A percentile compares a stretch with the other conserved stretches of the same genome.
Conservation (phyloP, 2,329 filamentous ascomycete genomes). For the Mariannaea elegans region DNA sequence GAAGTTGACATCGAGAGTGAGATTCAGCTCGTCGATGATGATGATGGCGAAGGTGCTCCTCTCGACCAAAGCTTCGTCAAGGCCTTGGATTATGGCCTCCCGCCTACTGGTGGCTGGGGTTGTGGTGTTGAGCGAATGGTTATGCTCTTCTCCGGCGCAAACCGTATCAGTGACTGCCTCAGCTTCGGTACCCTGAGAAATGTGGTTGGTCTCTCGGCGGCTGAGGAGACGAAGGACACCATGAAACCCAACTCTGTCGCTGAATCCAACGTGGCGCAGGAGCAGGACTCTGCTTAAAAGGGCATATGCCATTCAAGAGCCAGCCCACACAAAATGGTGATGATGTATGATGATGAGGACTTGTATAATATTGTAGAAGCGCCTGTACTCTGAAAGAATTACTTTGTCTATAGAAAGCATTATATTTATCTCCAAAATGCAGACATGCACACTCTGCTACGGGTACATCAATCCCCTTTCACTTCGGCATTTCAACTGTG, state of each 20-base stretch:
- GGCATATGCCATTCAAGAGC: not conserved
- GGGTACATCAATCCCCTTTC: not conserved
- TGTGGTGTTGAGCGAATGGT: conserved; percentile 90
- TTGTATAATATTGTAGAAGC: conserved; percentile 38
- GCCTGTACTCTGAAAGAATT: conserved; percentile 24
- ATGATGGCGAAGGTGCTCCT: conserved; percentile 55
- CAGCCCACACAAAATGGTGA: not conserved
- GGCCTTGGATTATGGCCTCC: conserved; percentile 86
- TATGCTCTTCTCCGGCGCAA: conserved; percentile 86
- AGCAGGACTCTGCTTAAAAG: conserved; percentile 17
- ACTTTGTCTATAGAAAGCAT: conserved; percentile 13
- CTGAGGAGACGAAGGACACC: conserved; percentile 40
- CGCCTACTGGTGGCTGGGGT: conserved; percentile 97
- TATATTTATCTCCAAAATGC: not conserved
- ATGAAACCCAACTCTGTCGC: conserved; percentile 14
- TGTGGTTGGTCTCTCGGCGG: conserved; percentile 62
- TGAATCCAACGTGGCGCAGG: conserved; percentile 4
- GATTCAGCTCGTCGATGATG: conserved; percentile 43
- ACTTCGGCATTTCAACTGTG: not conserved
- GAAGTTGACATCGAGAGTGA: conserved; percentile 21
- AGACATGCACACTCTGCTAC: not conserved
- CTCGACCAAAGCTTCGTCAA: conserved; percentile 84
- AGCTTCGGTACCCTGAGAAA: conserved; percentile 87
- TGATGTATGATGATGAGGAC: conserved; percentile 32
- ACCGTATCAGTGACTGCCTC: conserved; percentile 85